Evolutionary conservation across 805 yeast genomes (phyloP).

Genomic region (Candida tibetensis): DNA sequence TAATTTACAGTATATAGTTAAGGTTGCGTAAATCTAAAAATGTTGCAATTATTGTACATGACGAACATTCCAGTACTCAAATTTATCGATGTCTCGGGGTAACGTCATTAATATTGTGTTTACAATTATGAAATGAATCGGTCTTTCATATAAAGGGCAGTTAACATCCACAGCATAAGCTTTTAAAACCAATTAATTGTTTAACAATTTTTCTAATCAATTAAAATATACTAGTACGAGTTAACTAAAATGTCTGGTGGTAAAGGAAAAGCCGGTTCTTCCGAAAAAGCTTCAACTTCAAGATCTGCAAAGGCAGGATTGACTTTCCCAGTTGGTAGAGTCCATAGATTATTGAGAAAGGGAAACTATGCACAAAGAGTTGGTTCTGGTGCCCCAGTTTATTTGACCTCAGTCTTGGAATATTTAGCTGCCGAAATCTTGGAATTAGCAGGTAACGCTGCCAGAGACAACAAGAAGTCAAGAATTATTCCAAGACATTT

Average conservation of each 20-base stretch:
- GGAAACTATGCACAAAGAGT: slow-evolving; percentile 53
- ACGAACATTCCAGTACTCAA: too few species aligned
- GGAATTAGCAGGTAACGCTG: slow-evolving; percentile 53
- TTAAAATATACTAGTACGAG: too few species aligned
- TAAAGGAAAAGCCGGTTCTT: slow-evolving; percentile 42
- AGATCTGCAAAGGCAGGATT: slow-evolving; percentile 51
- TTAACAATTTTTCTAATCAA: too few species aligned
- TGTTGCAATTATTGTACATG: too few species aligned
- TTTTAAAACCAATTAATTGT: too few species aligned
- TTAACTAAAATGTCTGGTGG: slow-evolving; percentile 16
- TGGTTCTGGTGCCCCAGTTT: slow-evolving; percentile 53
- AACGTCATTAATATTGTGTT: too few species aligned
- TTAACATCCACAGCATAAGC: too few species aligned
- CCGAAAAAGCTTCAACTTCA: slow-evolving; percentile 48
- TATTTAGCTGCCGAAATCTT: slow-evolving; percentile 50
- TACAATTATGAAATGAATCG: too few species aligned
- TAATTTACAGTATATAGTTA: neutral
- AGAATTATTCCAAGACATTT: slow-evolving; percentile 53
- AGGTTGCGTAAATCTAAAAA: neutral
- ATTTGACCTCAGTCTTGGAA: slow-evolving; percentile 49
- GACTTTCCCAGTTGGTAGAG: slow-evolving; percentile 52
- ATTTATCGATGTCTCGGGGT: too few species aligned
- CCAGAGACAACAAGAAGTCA: slow-evolving; percentile 86
- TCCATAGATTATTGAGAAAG: slow-evolving; percentile 49
- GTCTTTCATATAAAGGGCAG: too few species aligned